Evolutionary conservation across 202 grass and related monocot genomes (phyloP).

Genomic region (Eragrostis tef): DNA sequence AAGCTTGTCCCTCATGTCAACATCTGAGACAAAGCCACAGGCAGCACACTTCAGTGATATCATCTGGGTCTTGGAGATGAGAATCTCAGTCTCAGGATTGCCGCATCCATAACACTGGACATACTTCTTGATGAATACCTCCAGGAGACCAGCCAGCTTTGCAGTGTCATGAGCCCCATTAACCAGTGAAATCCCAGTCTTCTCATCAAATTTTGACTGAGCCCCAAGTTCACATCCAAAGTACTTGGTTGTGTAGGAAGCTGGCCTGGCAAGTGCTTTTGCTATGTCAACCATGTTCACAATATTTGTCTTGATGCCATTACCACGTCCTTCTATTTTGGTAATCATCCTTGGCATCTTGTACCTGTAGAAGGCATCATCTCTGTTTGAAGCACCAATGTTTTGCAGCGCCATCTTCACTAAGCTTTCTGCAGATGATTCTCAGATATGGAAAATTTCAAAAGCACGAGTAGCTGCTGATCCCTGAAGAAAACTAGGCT

Average conservation of each 20-base stretch:
- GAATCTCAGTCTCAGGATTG: constrained; percentile 78
- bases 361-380: constrained; percentile 92
- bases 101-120: constrained; percentile 78
- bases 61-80: constrained; percentile 68
- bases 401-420: constrained; percentile 76
- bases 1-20: constrained; percentile 80
- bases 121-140: constrained; percentile 90
- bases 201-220: constrained; percentile 74
- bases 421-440: constrained; percentile 31
- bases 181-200: constrained; percentile 61
- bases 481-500: constrained; percentile 24
- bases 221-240: constrained; percentile 76
- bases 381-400: constrained; percentile 84
- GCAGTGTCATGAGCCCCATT: constrained; percentile 78
- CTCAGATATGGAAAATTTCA: constrained; percentile 20
- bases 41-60: constrained; percentile 83
- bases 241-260: constrained; percentile 82
- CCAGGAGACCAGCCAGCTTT: constrained; percentile 76
- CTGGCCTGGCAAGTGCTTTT: constrained; percentile 72
- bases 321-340: constrained; percentile 80
- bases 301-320: constrained; percentile 87
- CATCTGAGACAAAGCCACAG: constrained; percentile 76
- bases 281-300: constrained; percentile 91
- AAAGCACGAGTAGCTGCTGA: background rate
- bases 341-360: constrained; percentile 92